A percentile compares a stretch with the other conserved stretches of the same genome.
phyloP scores from a whole-genome alignment of 331 rosid species.

The Rosa hybrid region DNA sequence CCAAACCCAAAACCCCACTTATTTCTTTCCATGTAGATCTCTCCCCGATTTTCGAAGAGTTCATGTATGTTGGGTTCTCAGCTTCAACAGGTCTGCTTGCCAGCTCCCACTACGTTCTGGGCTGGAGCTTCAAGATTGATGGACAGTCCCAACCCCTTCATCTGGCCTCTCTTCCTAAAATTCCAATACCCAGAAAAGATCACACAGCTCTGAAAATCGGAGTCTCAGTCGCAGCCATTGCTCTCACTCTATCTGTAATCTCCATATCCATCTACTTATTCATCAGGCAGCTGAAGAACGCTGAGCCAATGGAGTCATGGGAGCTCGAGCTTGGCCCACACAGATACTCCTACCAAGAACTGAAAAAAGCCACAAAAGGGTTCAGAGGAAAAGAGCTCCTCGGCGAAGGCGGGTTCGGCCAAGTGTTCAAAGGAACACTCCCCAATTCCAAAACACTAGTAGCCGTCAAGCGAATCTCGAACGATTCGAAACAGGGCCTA shows the following conservation, averaged over 20 bases:
- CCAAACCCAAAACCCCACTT: conserved; percentile 52
- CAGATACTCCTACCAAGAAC: conserved; percentile 63
- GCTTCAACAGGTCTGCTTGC: conserved; percentile 74
- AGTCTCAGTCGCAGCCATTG: conserved; percentile 27
- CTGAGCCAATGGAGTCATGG: conserved; percentile 69
- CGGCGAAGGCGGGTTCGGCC: conserved; percentile 74
- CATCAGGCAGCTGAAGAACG: conserved; percentile 47
- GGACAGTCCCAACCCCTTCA: conserved; percentile 55
- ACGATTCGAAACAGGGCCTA: conserved; percentile 67
- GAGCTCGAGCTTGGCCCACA: conserved; percentile 75
- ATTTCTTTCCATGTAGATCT: conserved; percentile 49
- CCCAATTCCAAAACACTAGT: conserved; percentile 48
- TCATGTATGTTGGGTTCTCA: conserved; percentile 74
- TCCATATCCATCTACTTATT: conserved; percentile 36
- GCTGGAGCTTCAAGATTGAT: conserved; percentile 73
- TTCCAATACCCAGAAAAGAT: conserved; percentile 49
- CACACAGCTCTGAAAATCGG: conserved; percentile 31
- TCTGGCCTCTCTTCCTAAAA: conserved; percentile 51
- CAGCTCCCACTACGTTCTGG: conserved; percentile 64
- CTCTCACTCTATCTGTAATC: conserved; percentile 33
- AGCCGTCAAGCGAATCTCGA: conserved; percentile 66
- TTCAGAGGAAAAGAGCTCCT: conserved; percentile 62
- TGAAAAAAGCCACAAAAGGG: conserved; percentile 57
- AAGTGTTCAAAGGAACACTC: conserved; percentile 63
- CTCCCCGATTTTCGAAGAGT: conserved; percentile 40